These are phyloP conservation scores for Talaromyces sp. DNA, from an alignment of 2,329 filamentous ascomycete genomes.

Conservation along the genomic window DNA sequence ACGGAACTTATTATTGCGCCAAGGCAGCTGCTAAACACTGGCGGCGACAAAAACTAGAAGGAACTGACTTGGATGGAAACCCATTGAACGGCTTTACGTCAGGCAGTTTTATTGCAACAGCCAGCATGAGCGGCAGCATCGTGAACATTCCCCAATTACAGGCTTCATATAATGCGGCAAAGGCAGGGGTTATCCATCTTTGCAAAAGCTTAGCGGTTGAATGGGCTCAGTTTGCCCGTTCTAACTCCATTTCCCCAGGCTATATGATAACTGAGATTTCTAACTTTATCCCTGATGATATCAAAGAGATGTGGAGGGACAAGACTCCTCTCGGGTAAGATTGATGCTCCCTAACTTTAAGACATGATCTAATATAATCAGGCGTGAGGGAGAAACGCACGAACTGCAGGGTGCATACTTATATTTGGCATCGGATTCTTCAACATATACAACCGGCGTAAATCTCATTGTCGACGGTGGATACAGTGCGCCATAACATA, in stretches of 20 bases:
- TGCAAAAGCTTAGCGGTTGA: constrained; percentile 49
- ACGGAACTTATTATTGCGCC: constrained; percentile 69
- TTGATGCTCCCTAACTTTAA: neutral
- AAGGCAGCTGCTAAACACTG: constrained; percentile 62
- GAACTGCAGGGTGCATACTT: constrained; percentile 75
- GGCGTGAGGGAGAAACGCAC: constrained; percentile 58
- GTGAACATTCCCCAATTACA: constrained; percentile 63
- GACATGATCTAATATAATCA: constrained; percentile 46
- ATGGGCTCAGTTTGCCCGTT: constrained; percentile 50
- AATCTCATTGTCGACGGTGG: constrained; percentile 69
- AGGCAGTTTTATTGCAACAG: neutral
- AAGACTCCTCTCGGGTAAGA: neutral
- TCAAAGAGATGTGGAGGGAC: neutral
- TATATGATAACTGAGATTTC: neutral
- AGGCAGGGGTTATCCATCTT: constrained; percentile 51
- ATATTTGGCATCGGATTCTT: constrained; percentile 69
- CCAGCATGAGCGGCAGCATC: constrained; percentile 61
- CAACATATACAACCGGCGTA: constrained; percentile 68
- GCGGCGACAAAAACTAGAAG: constrained; percentile 64
- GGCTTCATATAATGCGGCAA: constrained; percentile 53
- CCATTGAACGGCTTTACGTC: neutral
- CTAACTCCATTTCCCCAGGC: constrained; percentile 40
- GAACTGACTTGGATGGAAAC: neutral
- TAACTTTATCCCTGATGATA: neutral
- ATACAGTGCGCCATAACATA: constrained; percentile 42